Evolutionary conservation across 306 rosid species (phyloP).

Genomic region (Cucurbita argyrosperma): DNA sequence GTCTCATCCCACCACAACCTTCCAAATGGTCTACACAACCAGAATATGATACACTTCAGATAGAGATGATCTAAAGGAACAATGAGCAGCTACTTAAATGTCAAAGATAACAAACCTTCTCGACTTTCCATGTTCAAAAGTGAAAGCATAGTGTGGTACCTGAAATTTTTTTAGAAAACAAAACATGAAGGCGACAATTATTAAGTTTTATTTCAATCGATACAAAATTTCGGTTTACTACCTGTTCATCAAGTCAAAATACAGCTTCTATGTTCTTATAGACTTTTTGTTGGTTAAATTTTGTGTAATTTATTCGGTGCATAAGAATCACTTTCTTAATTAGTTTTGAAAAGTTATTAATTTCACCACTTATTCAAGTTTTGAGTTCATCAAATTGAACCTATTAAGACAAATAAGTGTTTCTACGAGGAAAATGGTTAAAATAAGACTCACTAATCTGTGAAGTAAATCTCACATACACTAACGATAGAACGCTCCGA

Average conservation of each 20-base stretch:
- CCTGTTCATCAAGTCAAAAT: too few relatives aligned
- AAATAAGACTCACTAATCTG: too few relatives aligned
- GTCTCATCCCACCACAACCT: slow-evolving; percentile 98
- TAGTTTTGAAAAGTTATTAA: not conserved
- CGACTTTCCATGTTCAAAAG: slow-evolving; percentile 64
- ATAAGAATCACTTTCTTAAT: too few relatives aligned
- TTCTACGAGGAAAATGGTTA: too few relatives aligned
- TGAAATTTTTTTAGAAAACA: slow-evolving; percentile 1
- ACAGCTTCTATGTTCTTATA: too few relatives aligned
- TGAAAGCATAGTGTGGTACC: slow-evolving; percentile 71
- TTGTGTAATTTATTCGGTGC: not conserved
- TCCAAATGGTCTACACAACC: slow-evolving; percentile 50
- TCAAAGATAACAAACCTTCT: slow-evolving; percentile 35
- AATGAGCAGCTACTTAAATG: not conserved
- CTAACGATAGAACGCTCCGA: too few relatives aligned
- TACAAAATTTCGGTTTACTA: too few relatives aligned
- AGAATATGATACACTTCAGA: not conserved
- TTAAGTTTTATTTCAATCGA: not conserved
- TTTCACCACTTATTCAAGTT: not conserved
- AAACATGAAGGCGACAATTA: not conserved
- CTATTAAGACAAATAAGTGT: too few relatives aligned
- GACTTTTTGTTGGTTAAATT: not conserved
- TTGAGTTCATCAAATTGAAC: not conserved
- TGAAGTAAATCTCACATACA: too few relatives aligned
- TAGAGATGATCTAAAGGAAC: not conserved